phyloP scores from a whole-genome alignment of 2,329 filamentous ascomycete genomes.

The Biscogniauxia mediterranea region DNA sequence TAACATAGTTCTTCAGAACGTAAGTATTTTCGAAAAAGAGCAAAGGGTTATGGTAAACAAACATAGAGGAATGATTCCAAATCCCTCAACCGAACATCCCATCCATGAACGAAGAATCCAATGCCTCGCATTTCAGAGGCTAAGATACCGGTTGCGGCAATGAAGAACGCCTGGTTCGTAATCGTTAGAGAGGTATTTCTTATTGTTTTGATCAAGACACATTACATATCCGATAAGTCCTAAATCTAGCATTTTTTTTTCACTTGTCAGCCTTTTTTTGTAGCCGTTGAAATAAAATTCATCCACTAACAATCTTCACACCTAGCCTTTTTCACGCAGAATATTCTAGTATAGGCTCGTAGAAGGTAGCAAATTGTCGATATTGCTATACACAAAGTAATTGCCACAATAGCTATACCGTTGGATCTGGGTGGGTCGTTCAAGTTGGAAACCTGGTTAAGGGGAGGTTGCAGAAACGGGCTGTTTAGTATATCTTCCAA shows the following conservation, averaged over 20 bases:
- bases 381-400: neutral
- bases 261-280: neutral
- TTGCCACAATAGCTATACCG: neutral
- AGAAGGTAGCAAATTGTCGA: neutral
- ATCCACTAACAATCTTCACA: neutral
- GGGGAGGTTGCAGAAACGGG: too few relatives aligned
- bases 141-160: neutral
- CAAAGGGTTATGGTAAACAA: constrained; percentile 19
- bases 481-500: too few relatives aligned
- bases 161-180: neutral
- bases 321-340: neutral
- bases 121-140: neutral
- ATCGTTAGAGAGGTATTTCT: neutral
- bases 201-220: too few relatives aligned
- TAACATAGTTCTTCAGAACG: neutral
- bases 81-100: neutral
- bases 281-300: neutral
- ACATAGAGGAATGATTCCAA: neutral
- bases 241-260: neutral
- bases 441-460: too few relatives aligned
- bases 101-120: neutral
- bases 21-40: too few relatives aligned
- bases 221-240: neutral
- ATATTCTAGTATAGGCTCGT: neutral
- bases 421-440: neutral